Evolutionary conservation across 2,329 filamentous ascomycete genomes (phyloP), one percentile per base, ranked within the genome.

Genomic region (Penicillium sp.): DNA sequence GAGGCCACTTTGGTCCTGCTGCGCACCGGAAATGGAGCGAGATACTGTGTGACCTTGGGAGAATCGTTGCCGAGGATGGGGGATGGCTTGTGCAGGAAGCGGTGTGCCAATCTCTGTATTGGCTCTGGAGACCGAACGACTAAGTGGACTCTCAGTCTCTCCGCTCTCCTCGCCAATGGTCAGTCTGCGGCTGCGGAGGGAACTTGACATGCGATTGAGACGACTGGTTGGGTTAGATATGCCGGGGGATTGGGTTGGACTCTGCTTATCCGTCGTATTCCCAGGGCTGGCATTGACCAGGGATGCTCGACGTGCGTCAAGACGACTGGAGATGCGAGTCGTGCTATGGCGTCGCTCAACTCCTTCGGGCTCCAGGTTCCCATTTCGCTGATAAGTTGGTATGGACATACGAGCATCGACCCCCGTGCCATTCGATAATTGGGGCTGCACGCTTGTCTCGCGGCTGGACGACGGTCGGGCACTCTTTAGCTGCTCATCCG

Each of bases 401-500:
- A 66, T 64, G 2, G 73, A 65, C 4, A 68, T 65, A 19, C 65
- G 59, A 7, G 67, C 62, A 33, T 72, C 68, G 29, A 61, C 61
- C 35, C 70, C 68, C 19, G 64, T 55, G 21, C 63, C 61, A 61
- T 70, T 72, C 6, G 60, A 35, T 25, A 64, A 68, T 21, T 59
- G 62, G 7, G 57, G 42, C 51, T 63, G 63, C 36, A 61, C 53
- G 36, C 48, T 55, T 39, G 64, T 62, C 44, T 72, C 72, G 49
- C 66, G 66, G 44, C 69, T 75, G 6, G 62, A 67, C 67, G 68
- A 45, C 68, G 72, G 49, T 33, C 58, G 61, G 17, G 67, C 66
- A 42, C 63, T 68, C 31, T 66, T 67, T 48, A 73, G 54, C 29
- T 73, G 69, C 41, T 86, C 84, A 61, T 90, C 89, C 31, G 87